Conservation (phyloP, 495 filamentous ascomycete species). For the Aspergillus ellipticus region DNA sequence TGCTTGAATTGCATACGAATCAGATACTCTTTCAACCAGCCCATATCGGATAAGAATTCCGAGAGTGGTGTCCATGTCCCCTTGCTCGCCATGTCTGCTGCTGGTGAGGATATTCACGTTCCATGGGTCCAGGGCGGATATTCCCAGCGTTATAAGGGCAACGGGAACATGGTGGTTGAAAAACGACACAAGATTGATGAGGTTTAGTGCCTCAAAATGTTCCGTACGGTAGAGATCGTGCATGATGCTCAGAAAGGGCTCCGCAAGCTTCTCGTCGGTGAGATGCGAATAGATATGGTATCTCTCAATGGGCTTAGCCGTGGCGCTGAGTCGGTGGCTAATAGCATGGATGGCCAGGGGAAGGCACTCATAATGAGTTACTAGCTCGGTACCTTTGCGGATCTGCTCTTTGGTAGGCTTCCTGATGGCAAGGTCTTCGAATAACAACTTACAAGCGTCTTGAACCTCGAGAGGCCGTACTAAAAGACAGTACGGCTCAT, state of each 20-base stretch:
- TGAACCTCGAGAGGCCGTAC: slow-evolving; percentile 57
- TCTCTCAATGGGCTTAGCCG: slow-evolving; percentile 62
- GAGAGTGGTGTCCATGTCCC: slow-evolving; percentile 65
- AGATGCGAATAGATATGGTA: slow-evolving; percentile 66
- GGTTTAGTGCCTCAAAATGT: slow-evolving; percentile 60
- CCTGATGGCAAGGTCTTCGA: slow-evolving; percentile 52
- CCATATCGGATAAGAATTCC: slow-evolving; percentile 66
- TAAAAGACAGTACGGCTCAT: slow-evolving; percentile 70
- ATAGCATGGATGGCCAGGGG: slow-evolving; percentile 78
- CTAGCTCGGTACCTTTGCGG: slow-evolving; percentile 59
- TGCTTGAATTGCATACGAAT: slow-evolving; percentile 36
- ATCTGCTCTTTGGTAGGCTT: slow-evolving; percentile 53
- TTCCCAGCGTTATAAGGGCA: slow-evolving; percentile 66
- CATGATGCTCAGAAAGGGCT: slow-evolving; percentile 67
- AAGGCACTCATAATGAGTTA: slow-evolving; percentile 65
- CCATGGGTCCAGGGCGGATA: slow-evolving; percentile 50
- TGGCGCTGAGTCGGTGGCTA: slow-evolving; percentile 68
- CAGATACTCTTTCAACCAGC: slow-evolving; percentile 56
- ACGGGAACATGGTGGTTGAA: slow-evolving; percentile 72
- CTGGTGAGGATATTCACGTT: slow-evolving; percentile 48
- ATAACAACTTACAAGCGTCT: slow-evolving; percentile 55
- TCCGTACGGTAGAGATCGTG: slow-evolving; percentile 62
- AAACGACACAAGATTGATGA: slow-evolving; percentile 72
- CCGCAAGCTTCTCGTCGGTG: slow-evolving; percentile 62
- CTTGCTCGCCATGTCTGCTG: slow-evolving; percentile 47